Evolutionary conservation across 2,329 filamentous ascomycete genomes (phyloP), one percentile per base, ranked within the genome.

Genomic region (Penicillium sp.): DNA sequence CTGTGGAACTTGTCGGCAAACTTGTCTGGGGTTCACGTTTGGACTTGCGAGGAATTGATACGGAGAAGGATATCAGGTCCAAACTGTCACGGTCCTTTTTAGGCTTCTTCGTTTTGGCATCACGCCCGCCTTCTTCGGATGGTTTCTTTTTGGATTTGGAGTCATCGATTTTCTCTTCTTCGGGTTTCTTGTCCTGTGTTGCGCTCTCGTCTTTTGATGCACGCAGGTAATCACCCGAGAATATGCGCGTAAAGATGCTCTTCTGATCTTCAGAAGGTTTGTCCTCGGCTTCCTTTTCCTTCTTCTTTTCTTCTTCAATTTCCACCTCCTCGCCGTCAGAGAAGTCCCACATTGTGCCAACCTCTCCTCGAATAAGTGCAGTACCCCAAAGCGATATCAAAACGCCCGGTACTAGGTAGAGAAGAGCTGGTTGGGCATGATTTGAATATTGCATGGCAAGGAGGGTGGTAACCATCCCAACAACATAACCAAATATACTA

Each of bases 321-420:
- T 81, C 81, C 19, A 77, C 79, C 19, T 79, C 77, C 43, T 79
- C 74, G 0, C 76, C 78, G 71, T 97, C 93, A 0, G 86, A 92
- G 70, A 93, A 97, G 3, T 80, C 79, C 89, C 90, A 95, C 84
- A 97, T 88, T 42, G 86, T 75, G 50, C 79, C 80, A 2, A 93
- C 62, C 69, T 97, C 92, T 2, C 91, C 89, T 12, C 87, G 84
- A 19, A 82, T 71, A 5, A 87, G 65, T 0, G 89, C 93, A 2
- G 89, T 94, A 4, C 86, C 74, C 89, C 91, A 95, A 1, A 94
- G 71, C 1, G 88, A 84, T 1, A 84, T 80, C 6, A 97, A 77
- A 0, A 97, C 91, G 0, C 90, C 88, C 0, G 93, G 93, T 0
- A 97, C 94, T 7, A 99, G 85, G 71, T 97, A 97, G 15, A 99